Evolutionary conservation across 768 basidiomycete genomes (phyloP).

Genomic region (Galerina sulciceps): DNA sequence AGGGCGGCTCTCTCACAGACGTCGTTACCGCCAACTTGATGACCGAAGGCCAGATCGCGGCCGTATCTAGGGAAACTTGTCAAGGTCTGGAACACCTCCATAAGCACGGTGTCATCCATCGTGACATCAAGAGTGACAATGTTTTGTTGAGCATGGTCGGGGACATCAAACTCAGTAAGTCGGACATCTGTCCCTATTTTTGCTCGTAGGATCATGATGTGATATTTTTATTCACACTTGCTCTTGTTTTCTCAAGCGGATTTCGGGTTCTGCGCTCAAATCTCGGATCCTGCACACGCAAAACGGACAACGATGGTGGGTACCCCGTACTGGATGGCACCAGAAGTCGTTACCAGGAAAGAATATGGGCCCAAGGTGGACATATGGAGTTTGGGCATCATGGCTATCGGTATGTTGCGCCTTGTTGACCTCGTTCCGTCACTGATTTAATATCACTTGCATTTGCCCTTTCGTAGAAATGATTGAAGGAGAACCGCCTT

Average conservation of each 20-base stretch:
- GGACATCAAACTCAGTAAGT: constrained; percentile 97
- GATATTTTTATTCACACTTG: not conserved
- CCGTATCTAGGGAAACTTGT: constrained; percentile 89
- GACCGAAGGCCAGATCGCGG: constrained; percentile 98
- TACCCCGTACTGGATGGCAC: constrained; percentile 99
- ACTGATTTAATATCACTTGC: constrained; percentile 9
- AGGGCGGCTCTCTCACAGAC: constrained; percentile 92
- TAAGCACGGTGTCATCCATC: constrained; percentile 95
- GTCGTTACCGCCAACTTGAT: constrained; percentile 95
- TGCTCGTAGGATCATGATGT: too few species aligned
- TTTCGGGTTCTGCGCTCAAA: constrained; percentile 98
- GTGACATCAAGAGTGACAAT: constrained; percentile 99
- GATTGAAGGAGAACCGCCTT: constrained; percentile 98
- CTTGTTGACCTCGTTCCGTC: not conserved
- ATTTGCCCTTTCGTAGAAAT: constrained; percentile 62
- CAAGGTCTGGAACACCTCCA: constrained; percentile 96
- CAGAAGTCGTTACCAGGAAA: constrained; percentile 96
- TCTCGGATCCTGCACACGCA: constrained; percentile 85
- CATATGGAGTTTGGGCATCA: constrained; percentile 96
- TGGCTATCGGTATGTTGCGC: constrained; percentile 77
- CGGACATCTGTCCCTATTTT: not conserved
- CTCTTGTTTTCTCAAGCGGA: constrained; percentile 61
- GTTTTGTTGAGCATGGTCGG: constrained; percentile 90
- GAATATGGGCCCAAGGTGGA: constrained; percentile 99
- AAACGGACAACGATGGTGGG: constrained; percentile 99